Base-by-base conservation (phyloP, 495 filamentous ascomycete genomes). In the Hypoxylon subgilvum region DNA sequence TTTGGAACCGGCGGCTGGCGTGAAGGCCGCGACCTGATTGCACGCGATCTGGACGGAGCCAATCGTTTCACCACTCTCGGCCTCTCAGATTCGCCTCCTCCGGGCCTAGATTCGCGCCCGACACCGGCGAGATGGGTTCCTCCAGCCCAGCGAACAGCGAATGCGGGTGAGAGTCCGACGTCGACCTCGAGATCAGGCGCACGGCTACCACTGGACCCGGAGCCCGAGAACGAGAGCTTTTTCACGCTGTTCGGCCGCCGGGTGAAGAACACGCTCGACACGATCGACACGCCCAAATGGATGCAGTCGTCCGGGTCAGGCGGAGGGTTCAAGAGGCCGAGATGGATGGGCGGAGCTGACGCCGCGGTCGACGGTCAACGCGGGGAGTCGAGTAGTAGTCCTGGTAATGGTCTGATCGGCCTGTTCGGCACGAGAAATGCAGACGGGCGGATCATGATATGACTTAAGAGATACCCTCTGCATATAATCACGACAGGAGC, bases 11-110 rank as follows among this genome's bases (percentile, higher is more conserved):
- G 88, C 17, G 84, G 86, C 10, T 98, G 94, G 94, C 80, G 92
- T 25, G 94, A 98, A 76, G 94, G 94, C 9, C 81, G 89, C n/a
- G 90, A 91, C 23, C 79, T 98, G 9, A 96, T 98, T 52, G 91
- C 96, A 54, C 85, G 92, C 10, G 94, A 98, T 68, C 69, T 95
- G 13, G 84, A 87, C 42, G 88, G 86, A 36, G 77, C 74, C n/a
- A n/a, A n/a, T n/a, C n/a, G n/a, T n/a, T n/a, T n/a, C n/a, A n/a
- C n/a, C n/a, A n/a, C n/a, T n/a, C 3, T 76, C 76, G 12, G 71
- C 67, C 48, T 61, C 67, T 47, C 70, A 69, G 72, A 38, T 34
- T 69, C 17, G 70, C 68, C 13, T 71, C 69, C 27, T 63, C 65
- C 19, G 53, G 49, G 1, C 59, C 70, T 6, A 53, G 69, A 7